Percentiles rank a stretch among this genome's conserved stretches.
Conservation (phyloP, 306 rosid species). For the Quercus dentata region DNA sequence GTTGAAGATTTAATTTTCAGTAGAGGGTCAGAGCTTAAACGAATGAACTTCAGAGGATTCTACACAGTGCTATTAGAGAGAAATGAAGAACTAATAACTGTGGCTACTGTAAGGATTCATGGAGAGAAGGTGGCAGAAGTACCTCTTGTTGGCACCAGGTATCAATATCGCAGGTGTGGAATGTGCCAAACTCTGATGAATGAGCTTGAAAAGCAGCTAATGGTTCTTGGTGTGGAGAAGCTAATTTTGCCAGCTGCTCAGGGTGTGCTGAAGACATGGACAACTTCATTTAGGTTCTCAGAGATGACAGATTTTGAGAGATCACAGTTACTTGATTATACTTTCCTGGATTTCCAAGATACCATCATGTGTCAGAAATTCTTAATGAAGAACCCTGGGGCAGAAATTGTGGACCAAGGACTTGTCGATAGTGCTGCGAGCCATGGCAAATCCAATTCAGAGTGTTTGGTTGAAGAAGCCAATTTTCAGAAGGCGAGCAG, state of each 20-base stretch:
- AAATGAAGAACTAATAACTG: constrained; percentile 30
- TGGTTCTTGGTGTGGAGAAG: constrained; percentile 46
- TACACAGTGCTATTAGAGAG: constrained; percentile 53
- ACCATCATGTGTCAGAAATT: constrained; percentile 54
- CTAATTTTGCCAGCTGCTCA: constrained; percentile 50
- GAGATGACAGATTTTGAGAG: constrained; percentile 34
- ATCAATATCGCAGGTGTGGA: constrained; percentile 38
- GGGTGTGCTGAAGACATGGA: constrained; percentile 46
- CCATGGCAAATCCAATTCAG: not conserved
- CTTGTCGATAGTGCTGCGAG: not conserved
- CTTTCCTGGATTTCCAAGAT: constrained; percentile 40
- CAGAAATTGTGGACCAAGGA: not conserved
- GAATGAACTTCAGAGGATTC: constrained; percentile 49
- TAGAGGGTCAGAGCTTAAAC: constrained; percentile 32
- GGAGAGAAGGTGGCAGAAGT: constrained; percentile 54
- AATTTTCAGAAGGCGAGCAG: not conserved
- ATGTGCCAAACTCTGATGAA: constrained; percentile 59
- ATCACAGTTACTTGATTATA: constrained; percentile 7
- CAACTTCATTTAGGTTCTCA: constrained; percentile 42
- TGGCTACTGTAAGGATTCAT: constrained; percentile 45
- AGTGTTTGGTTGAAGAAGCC: not conserved
- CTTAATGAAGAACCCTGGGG: constrained; percentile 5
- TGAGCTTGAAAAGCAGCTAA: constrained; percentile 49
- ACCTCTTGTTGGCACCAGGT: constrained; percentile 61
- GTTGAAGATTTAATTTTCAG: constrained; percentile 42